Conservation (phyloP, 2,329 filamentous ascomycete species). For the Endothia cerciana region DNA sequence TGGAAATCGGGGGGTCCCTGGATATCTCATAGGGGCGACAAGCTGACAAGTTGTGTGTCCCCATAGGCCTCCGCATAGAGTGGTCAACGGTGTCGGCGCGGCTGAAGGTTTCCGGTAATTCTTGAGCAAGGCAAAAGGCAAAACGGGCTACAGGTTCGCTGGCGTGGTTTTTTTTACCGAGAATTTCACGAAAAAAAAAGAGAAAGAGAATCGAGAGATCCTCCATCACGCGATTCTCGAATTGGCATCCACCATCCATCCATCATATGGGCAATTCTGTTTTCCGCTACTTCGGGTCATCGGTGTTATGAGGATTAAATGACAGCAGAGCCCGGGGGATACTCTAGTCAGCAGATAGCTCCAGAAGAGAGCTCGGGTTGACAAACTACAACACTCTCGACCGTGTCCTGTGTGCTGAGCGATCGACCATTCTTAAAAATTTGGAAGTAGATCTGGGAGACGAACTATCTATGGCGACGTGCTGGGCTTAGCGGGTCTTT, state of each 20-base stretch:
- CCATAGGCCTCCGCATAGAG: constrained; percentile 29
- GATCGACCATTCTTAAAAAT: not conserved
- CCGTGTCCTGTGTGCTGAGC: not conserved
- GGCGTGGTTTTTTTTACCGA: constrained; percentile 24
- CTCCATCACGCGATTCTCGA: constrained; percentile 19
- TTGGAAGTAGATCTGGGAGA: not conserved
- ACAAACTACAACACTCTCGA: constrained; percentile 22
- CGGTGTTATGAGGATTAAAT: constrained; percentile 31
- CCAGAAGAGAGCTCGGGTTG: constrained; percentile 31
- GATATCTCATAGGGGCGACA: not conserved
- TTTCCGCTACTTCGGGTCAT: constrained; percentile 30
- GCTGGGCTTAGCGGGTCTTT: not conserved
- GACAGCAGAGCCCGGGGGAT: constrained; percentile 26
- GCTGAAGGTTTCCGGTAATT: constrained; percentile 30
- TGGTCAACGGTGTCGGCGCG: constrained; percentile 26
- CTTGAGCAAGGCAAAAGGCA: constrained; percentile 27
- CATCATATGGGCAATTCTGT: constrained; percentile 30
- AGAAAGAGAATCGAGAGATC: constrained; percentile 16
- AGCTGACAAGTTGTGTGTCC: constrained; percentile 8
- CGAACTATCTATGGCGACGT: not conserved
- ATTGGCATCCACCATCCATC: constrained; percentile 27
- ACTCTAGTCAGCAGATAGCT: constrained; percentile 31
- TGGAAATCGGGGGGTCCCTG: not conserved
- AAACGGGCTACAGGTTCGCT: constrained; percentile 31
- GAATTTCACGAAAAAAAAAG: constrained; percentile 5